These are phyloP conservation scores for Phytopythium vexans DNA, from an alignment of 352 stramenopile species.

Conservation along the genomic window DNA sequence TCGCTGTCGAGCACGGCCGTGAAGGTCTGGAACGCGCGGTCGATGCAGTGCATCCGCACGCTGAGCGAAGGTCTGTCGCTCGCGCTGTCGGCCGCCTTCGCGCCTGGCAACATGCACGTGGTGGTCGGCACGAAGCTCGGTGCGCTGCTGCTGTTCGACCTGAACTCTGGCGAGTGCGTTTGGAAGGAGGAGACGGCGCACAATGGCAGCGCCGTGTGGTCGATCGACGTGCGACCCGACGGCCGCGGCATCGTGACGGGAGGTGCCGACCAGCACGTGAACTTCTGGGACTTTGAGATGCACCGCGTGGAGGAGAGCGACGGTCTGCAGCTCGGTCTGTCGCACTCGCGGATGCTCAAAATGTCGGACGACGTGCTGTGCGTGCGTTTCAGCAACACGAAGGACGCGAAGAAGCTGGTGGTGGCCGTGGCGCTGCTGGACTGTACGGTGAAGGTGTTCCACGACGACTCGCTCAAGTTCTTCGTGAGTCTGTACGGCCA, in stretches of 20 bases:
- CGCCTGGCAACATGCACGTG: conserved; percentile 96
- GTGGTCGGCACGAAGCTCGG: conserved; percentile 97
- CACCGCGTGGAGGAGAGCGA: conserved; percentile 44
- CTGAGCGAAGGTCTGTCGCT: conserved; percentile 74
- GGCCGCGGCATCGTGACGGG: conserved; percentile 93
- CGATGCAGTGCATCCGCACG: conserved; percentile 89
- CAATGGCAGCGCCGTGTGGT: conserved; percentile 96
- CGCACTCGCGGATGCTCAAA: conserved; percentile 96
- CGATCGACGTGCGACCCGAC: conserved; percentile 92
- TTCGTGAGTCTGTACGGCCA: conserved; percentile 99
- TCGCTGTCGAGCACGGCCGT: conserved; percentile 81
- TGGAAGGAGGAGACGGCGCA: conserved; percentile 84
- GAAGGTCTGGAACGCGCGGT: conserved; percentile 93
- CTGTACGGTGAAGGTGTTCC: conserved; percentile 99
- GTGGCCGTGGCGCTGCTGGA: conserved; percentile 92
- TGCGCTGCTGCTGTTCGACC: conserved; percentile 92
- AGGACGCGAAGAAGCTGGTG: conserved; percentile 85
- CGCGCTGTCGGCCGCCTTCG: conserved; percentile 93
- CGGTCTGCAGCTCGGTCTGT: conserved; percentile 88
- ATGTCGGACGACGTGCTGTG: conserved; percentile 98
- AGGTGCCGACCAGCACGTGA: conserved; percentile 96
- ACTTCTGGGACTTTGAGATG: conserved; percentile 99
- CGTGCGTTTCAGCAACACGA: conserved; percentile 95
- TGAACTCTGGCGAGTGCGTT: conserved; percentile 94
- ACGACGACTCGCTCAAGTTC: conserved; percentile 99